Evolutionary conservation across 2,329 filamentous ascomycete species (phyloP).

Genomic region (Kalaharituber pfeilii): DNA sequence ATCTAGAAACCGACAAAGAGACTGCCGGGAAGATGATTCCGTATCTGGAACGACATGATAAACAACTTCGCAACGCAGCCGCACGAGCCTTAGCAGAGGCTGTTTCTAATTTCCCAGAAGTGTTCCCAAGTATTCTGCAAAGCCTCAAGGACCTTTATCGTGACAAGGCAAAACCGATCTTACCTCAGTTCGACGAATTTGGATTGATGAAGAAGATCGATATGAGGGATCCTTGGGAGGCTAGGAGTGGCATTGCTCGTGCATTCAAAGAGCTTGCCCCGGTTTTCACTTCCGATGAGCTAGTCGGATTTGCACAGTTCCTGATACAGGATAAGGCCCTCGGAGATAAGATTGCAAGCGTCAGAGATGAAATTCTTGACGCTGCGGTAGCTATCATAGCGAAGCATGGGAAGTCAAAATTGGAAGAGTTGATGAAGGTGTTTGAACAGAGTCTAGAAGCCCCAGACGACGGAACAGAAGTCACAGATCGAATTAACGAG

Average conservation of each 20-base stretch:
- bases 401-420: slow-evolving; percentile 58
- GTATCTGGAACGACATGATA: slow-evolving; percentile 65
- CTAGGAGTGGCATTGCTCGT: slow-evolving; percentile 70
- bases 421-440: slow-evolving; percentile 80
- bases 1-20: slow-evolving; percentile 49
- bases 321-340: slow-evolving; percentile 72
- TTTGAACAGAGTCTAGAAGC: slow-evolving; percentile 79
- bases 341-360: slow-evolving; percentile 59
- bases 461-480: slow-evolving; percentile 62
- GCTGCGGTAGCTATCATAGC: slow-evolving; percentile 70
- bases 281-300: slow-evolving; percentile 47
- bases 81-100: slow-evolving; percentile 66
- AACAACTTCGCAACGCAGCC: slow-evolving; percentile 65
- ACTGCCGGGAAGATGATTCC: slow-evolving; percentile 52
- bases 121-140: slow-evolving; percentile 44
- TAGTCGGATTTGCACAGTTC: slow-evolving; percentile 68
- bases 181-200: slow-evolving; percentile 74
- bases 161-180: slow-evolving; percentile 63
- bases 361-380: slow-evolving; percentile 81
- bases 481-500: slow-evolving; percentile 81
- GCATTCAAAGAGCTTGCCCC: slow-evolving; percentile 68
- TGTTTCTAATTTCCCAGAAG: slow-evolving; percentile 41
- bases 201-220: slow-evolving; percentile 89
- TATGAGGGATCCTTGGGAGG: slow-evolving; percentile 76
- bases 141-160: slow-evolving; percentile 54